These are phyloP conservation scores for Euphrasia arctica DNA, from an alignment of 305 asterid species.

Conservation along the genomic window DNA sequence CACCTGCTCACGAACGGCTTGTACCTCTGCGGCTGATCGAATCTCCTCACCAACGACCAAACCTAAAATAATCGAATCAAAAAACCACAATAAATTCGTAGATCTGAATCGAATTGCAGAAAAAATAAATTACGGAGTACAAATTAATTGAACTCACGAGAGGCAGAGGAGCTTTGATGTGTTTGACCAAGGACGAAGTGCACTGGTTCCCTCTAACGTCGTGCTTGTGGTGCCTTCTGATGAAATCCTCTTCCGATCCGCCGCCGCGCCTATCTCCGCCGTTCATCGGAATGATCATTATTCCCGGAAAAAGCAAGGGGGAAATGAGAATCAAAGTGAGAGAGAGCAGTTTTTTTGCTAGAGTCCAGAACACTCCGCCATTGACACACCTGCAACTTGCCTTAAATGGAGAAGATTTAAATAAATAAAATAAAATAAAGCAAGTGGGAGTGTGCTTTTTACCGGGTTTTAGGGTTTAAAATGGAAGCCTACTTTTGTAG, in stretches of 20 bases:
- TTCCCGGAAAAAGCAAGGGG: slow-evolving; percentile 18
- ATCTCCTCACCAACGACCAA: slow-evolving; percentile 88
- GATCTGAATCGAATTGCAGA: slow-evolving; percentile 22
- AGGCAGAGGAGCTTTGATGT: slow-evolving; percentile 83
- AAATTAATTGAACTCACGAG: slow-evolving; percentile 41
- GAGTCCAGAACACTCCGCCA: slow-evolving; percentile 62
- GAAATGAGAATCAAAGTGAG: slow-evolving; percentile 19
- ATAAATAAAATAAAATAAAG: slow-evolving; percentile 6
- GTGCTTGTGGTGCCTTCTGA: slow-evolving; percentile 69
- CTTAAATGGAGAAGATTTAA: slow-evolving; percentile 41
- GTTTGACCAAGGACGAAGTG: slow-evolving; percentile 73
- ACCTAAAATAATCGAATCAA: slow-evolving; percentile 41
- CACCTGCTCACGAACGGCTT: slow-evolving; percentile 94
- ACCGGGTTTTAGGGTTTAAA: slow-evolving; percentile 28
- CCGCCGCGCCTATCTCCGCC: slow-evolving; percentile 43
- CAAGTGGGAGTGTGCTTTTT: slow-evolving; percentile 19
- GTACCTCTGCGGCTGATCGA: slow-evolving; percentile 94
- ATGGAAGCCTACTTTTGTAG: slow-evolving; percentile 31
- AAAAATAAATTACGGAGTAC: no score
- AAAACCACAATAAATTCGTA: slow-evolving; percentile 21
- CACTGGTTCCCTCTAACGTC: slow-evolving; percentile 74
- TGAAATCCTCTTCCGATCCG: slow-evolving; percentile 57
- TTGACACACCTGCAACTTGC: slow-evolving; percentile 48
- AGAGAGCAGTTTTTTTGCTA: slow-evolving; percentile 28
- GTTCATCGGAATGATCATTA: slow-evolving; percentile 47